These are phyloP conservation scores for Coemansia guatemalensis DNA, from an alignment of 192 early-diverging fungal genomes.

Conservation along the genomic window DNA sequence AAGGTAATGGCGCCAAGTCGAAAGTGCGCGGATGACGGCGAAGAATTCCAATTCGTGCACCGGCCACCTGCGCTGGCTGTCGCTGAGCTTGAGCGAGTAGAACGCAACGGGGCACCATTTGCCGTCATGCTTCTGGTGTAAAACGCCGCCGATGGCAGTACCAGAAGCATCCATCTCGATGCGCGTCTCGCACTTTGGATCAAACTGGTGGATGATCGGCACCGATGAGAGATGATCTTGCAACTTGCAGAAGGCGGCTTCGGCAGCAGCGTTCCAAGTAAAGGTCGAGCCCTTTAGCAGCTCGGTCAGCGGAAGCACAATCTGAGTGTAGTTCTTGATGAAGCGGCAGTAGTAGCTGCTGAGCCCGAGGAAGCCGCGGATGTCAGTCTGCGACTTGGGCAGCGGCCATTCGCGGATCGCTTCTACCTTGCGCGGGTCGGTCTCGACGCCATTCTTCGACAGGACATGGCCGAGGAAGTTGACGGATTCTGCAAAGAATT, in stretches of 20 bases:
- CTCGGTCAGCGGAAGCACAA: not conserved
- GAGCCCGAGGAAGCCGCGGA: not conserved
- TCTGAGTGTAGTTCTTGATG: too few relatives aligned
- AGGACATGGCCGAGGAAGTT: constrained; percentile 5
- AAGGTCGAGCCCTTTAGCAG: not conserved
- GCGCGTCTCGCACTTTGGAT: not conserved
- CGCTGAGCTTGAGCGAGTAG: too few relatives aligned
- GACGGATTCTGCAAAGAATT: not conserved
- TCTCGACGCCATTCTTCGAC: not conserved
- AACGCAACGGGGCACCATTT: constrained; percentile 9
- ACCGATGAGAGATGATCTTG: not conserved
- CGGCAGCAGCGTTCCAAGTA: not conserved
- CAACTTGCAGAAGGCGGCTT: not conserved
- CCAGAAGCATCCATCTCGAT: constrained; percentile 8
- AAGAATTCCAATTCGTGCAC: too few relatives aligned
- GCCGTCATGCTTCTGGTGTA: not conserved
- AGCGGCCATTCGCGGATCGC: not conserved
- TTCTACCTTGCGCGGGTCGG: not conserved
- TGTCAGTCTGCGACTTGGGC: not conserved
- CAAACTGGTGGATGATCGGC: constrained; percentile 13
- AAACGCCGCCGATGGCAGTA: constrained; percentile 7
- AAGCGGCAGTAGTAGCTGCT: constrained; percentile 4
- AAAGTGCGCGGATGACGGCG: too few relatives aligned
- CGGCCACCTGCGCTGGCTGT: too few relatives aligned
- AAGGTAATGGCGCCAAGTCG: too few relatives aligned